These are phyloP conservation scores for Alternaria longipes DNA, from an alignment of 2,329 filamentous ascomycete genomes.

Conservation along the genomic window DNA sequence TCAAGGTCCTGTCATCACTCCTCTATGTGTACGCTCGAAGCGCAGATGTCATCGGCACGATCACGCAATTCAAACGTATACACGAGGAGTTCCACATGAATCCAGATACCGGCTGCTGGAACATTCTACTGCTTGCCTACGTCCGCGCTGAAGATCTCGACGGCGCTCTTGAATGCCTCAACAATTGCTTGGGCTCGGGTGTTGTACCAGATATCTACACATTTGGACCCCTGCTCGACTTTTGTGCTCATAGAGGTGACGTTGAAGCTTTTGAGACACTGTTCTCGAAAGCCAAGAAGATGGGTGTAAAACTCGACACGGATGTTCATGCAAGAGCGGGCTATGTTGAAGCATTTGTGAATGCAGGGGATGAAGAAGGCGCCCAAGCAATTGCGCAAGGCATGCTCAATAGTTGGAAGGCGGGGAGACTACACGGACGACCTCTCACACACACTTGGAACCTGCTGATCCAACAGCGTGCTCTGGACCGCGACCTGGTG, in stretches of 20 bases:
- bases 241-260: conserved; percentile 77
- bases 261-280: conserved; percentile 73
- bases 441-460: conserved; percentile 78
- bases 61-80: conserved; percentile 71
- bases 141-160: conserved; percentile 71
- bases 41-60: conserved; percentile 69
- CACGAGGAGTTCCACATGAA: conserved; percentile 62
- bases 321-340: conserved; percentile 39
- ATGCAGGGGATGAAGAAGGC: conserved; percentile 56
- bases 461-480: conserved; percentile 74
- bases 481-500: conserved; percentile 67
- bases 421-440: conserved; percentile 54
- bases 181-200: conserved; percentile 62
- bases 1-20: conserved; percentile 49
- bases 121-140: conserved; percentile 78
- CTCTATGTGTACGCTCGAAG: conserved; percentile 76
- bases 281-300: conserved; percentile 68
- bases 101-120: conserved; percentile 73
- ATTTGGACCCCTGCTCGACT: conserved; percentile 77
- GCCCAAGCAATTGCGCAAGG: conserved; percentile 64
- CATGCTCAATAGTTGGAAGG: conserved; percentile 60
- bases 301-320: conserved; percentile 34
- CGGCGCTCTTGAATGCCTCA: conserved; percentile 71
- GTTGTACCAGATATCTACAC: conserved; percentile 68
- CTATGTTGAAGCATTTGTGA: conserved; percentile 69